Conservation (phyloP, 768 basidiomycete species). For the Xanthoconium stramineum region DNA sequence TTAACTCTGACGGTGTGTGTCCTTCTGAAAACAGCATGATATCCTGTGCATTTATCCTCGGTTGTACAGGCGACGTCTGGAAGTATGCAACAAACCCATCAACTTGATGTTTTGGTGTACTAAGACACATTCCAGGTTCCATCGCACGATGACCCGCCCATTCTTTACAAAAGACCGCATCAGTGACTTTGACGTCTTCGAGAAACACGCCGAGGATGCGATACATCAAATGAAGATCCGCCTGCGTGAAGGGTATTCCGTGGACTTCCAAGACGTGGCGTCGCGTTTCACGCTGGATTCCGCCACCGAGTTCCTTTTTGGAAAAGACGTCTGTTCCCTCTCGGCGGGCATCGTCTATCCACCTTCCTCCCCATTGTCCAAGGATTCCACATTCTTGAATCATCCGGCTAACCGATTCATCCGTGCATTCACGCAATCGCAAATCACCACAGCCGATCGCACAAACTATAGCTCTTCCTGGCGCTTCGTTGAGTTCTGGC, state of each 20-base stretch:
- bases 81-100: too few relatives aligned
- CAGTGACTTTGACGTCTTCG: conserved; percentile 54
- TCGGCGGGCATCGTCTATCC: conserved; percentile 50
- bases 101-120: too few relatives aligned
- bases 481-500: conserved; percentile 52
- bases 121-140: too few relatives aligned
- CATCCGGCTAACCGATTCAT: conserved; percentile 43
- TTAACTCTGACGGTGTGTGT: conserved; percentile 39
- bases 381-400: conserved; percentile 10
- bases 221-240: conserved; percentile 44
- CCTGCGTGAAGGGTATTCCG: conserved; percentile 43
- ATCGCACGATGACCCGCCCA: conserved; percentile 57
- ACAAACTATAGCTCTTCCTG: conserved; percentile 41
- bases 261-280: conserved; percentile 57
- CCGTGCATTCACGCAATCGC: conserved; percentile 48
- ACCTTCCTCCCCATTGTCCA: conserved; percentile 14
- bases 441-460: conserved; percentile 39
- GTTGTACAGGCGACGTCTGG: conserved; percentile 35
- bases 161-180: conserved; percentile 57
- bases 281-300: conserved; percentile 60
- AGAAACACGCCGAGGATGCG: conserved; percentile 46
- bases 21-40: background rate
- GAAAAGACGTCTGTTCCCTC: conserved; percentile 46
- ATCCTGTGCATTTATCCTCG: background rate
- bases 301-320: conserved; percentile 58